phyloP scores from a whole-genome alignment of 257 asterid species.

The Cruciata laevipes region DNA sequence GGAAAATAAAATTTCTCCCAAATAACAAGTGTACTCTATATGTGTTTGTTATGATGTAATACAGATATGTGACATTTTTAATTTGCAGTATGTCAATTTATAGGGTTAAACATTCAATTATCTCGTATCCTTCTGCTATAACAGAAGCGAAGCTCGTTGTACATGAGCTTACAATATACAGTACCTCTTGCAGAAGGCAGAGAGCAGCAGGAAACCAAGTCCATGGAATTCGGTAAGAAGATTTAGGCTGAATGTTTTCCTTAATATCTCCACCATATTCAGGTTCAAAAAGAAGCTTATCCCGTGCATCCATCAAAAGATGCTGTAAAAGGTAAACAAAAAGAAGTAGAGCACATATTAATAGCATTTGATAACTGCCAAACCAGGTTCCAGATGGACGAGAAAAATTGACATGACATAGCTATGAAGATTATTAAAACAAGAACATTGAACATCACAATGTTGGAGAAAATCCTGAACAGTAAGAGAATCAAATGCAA shows the following conservation, averaged over 20 bases:
- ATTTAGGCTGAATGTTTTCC: slow-evolving; percentile 76
- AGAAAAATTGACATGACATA: background rate
- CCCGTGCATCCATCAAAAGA: slow-evolving; percentile 87
- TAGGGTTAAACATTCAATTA: background rate
- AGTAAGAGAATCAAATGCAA: background rate
- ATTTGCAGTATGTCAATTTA: background rate
- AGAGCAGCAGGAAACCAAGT: slow-evolving; percentile 93
- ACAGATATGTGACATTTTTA: background rate
- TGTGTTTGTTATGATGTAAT: background rate
- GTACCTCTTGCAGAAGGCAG: slow-evolving; percentile 95
- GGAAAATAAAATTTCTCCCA: background rate
- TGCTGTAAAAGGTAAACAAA: slow-evolving; percentile 39
- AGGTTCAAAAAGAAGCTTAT: slow-evolving; percentile 95
- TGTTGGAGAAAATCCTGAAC: background rate
- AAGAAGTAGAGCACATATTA: slow-evolving; percentile 1
- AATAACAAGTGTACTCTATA: background rate
- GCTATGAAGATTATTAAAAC: background rate
- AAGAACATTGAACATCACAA: background rate
- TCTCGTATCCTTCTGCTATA: slow-evolving; percentile 3
- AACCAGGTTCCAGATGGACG: background rate
- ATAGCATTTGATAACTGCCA: background rate
- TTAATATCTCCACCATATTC: slow-evolving; percentile 84
- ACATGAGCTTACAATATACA: slow-evolving; percentile 17
- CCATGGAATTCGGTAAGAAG: slow-evolving; percentile 84
- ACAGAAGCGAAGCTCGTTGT: slow-evolving; percentile 4